Base-by-base conservation (phyloP, 495 filamentous ascomycete species). In the Penicillium manginii region DNA sequence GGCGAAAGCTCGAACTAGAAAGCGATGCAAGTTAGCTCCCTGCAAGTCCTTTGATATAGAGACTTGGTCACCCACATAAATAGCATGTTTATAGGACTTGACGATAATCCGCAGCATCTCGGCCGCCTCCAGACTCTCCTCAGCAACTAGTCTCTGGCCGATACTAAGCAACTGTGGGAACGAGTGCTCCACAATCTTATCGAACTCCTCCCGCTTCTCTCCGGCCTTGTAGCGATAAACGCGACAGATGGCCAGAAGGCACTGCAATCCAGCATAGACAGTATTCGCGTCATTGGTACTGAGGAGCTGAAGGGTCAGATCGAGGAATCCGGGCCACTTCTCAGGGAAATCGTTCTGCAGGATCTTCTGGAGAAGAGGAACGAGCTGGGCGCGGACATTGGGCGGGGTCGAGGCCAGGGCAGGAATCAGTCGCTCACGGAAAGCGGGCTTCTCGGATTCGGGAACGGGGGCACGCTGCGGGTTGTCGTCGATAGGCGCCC, bases 61-160 rank as follows among this genome's bases (percentile, higher is more conserved):
- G 21, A 21, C 39, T 22, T 47, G 56, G 46, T 55, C 53, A 87
- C 91, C 54, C 79, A 97, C 93, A 79, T 93, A 98, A 57, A 93
- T 96, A 39, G 93, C 91, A 75, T 98, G 96, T 77, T 98, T 98
- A 74, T 93, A 98, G 7, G 90, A 86, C 78, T 98, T 98, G 68
- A 98, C 85, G 32, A 93, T 88, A 54, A 94, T 89, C 57, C 94
- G 90, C 57, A 98, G 81, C 90, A 98, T 98, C 78, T 97, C 94
- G 49, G 91, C 94, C 48, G 94, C 94, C 73, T 98, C 96, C 61
- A 92, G 73, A 66, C 90, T 96, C 60, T 86, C 88, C 78, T 98
- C 92, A 63, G 91, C 88, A 48, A 96, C 91, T 61, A 98, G 78
- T 70, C 86, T 86, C 64, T 88, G 90, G 53, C 93, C 93, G 66